A percentile compares a stretch with the other conserved stretches of the same genome.
Conservation (phyloP, 768 basidiomycete species). For the Hemileccinum impolitum region DNA sequence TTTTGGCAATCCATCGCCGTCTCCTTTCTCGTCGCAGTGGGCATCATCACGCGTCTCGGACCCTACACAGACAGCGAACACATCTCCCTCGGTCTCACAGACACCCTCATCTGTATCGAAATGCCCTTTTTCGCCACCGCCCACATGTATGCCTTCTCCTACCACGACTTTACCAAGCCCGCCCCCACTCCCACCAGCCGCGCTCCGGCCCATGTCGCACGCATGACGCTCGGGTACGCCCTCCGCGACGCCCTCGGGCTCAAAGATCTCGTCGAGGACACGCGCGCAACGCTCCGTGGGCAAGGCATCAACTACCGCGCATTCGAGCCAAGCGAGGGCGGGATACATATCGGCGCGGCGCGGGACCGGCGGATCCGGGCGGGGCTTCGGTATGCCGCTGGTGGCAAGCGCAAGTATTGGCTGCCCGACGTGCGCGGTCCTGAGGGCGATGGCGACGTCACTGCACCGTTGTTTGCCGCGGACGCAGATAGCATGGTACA, state of each 20-base stretch:
- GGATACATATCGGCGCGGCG: conserved; percentile 85
- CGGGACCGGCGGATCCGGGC: conserved; percentile 86
- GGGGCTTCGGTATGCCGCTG: conserved; percentile 85
- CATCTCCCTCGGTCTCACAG: conserved; percentile 86
- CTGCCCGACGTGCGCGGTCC: conserved; percentile 60
- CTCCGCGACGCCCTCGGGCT: conserved; percentile 84
- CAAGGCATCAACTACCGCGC: conserved; percentile 94
- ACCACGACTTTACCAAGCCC: conserved; percentile 69
- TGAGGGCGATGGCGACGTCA: conserved; percentile 51
- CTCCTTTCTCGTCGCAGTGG: conserved; percentile 83
- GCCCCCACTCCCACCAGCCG: conserved; percentile 46
- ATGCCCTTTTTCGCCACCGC: conserved; percentile 97
- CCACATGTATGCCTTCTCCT: conserved; percentile 93
- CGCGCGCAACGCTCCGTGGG: conserved; percentile 75
- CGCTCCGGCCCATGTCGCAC: conserved; percentile 61
- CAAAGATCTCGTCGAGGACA: conserved; percentile 85
- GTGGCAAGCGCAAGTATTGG: conserved; percentile 97
- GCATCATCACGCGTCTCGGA: conserved; percentile 73
- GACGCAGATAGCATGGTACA: conserved; percentile 67
- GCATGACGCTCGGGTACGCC: conserved; percentile 87
- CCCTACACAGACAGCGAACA: conserved; percentile 86
- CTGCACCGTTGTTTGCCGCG: conserved; percentile 68
- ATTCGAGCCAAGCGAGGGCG: conserved; percentile 94
- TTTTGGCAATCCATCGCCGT: conserved; percentile 95
- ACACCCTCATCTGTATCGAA: conserved; percentile 90